Base-by-base conservation (phyloP, 495 filamentous ascomycete genomes). In the Trichoderma gamsii region DNA sequence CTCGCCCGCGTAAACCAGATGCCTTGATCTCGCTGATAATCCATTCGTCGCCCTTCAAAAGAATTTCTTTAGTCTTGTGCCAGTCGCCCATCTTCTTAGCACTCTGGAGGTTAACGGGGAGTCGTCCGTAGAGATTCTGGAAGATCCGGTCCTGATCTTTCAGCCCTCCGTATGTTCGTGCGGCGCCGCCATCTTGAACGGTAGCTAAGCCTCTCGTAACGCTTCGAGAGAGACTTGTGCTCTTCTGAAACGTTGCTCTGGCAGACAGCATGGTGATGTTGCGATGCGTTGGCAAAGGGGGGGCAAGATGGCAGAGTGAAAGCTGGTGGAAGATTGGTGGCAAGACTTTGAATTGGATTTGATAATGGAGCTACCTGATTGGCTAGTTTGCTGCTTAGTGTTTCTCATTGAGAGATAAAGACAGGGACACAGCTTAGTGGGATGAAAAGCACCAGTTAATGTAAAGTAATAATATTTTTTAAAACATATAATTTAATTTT, bases 21-120 rank as follows among this genome's bases (percentile, higher is more conserved):
- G 92, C 87, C 83, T 97, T 99, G 79, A 99, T 87, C 79, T 99
- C 95, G 66, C 88, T 87, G 71, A 99, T 97, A 75, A 99, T 95
- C 95, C 95, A 99, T 74, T 99, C 95, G 80, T 99, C 89, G 66
- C 95, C 95, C 84, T 99, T 98, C 70, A 91, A 78, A 66, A 99
- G 77, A 63, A 99, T 99, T 79, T 99, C 95, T 85, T 99, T 99
- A 64, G 95, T 99, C 84, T 94, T 96, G 81, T 99, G 86, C 95
- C 95, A 99, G 79, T 99, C 96, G 73, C 95, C 95, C 84, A 94
- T 96, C 82, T 96, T 97, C 91, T 90, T 92, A n/a, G 95, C 92
- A 70, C 85, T 89, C 84, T 94, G 92, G 67, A 99, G 80, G 81
- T 97, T 93, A 59, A 90, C 83, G 38, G 91, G 91, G 84, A 90